A percentile compares a stretch with the other conserved stretches of the same genome.
Conservation (phyloP, 1,284 basidiomycete species). For the Athelia sp. region DNA sequence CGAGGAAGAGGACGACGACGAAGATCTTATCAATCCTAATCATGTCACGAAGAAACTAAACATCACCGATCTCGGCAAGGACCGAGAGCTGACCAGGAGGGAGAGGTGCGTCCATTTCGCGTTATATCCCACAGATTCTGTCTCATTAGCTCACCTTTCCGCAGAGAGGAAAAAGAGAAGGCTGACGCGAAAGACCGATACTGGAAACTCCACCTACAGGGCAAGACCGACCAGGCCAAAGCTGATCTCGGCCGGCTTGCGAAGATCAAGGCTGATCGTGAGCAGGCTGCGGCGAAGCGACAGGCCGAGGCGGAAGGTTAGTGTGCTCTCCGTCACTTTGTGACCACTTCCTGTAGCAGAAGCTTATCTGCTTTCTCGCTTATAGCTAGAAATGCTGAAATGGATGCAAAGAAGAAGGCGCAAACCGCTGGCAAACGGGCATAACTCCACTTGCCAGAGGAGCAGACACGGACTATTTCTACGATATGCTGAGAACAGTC, state of each 20-base stretch:
- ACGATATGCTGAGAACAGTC: too few relatives aligned
- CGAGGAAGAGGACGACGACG: constrained; percentile 36
- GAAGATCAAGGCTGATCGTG: constrained; percentile 81
- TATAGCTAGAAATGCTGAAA: constrained; percentile 11
- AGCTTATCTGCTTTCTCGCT: not conserved
- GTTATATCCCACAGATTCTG: not conserved
- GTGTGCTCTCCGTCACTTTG: constrained; percentile 17
- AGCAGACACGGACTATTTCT: too few relatives aligned
- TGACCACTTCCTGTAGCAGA: constrained; percentile 6
- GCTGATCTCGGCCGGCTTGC: constrained; percentile 82
- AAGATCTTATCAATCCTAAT: constrained; percentile 67
- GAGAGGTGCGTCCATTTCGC: constrained; percentile 51
- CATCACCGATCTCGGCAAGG: constrained; percentile 54
- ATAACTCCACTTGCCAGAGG: not conserved
- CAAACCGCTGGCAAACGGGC: not conserved
- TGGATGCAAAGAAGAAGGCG: constrained; percentile 2
- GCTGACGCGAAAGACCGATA: constrained; percentile 82
- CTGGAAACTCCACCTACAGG: constrained; percentile 75
- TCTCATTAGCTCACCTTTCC: constrained; percentile 5
- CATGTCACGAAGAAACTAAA: constrained; percentile 62
- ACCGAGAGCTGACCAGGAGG: constrained; percentile 55
- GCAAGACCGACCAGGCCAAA: constrained; percentile 88
- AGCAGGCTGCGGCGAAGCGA: constrained; percentile 78
- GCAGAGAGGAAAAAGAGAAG: constrained; percentile 86
- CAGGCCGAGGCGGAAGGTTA: constrained; percentile 81